Base-by-base conservation (phyloP, 148 eudicot genomes). In the Amaranthus hypochondriacus region DNA sequence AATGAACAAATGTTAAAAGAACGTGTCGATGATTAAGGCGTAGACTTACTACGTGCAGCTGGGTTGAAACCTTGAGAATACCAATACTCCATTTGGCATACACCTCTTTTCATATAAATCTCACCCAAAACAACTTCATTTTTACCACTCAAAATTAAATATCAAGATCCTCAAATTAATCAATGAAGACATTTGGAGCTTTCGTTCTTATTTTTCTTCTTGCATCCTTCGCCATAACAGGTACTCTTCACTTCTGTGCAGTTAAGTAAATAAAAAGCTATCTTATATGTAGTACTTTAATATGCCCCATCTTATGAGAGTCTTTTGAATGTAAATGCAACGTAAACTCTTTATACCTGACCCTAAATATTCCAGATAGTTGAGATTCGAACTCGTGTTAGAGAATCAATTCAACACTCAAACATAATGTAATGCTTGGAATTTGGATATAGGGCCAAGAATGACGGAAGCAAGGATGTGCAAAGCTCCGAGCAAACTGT, bases 121-220 rank as follows among this genome's bases (percentile, higher is more conserved):
- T 58, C 39, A 28, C 39, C 39, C 39, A 28, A 28, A 28, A 28
- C 39, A 0, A 28, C 39, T 28, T 28, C 39, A 28, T 28, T 28
- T 28, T 28, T 28, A 28, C 39, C 39, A 28, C 39, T 28, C 39
- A 0, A 28, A 28, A 28, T 28, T 28, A 28, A 28, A 28, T 28
- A 28, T 28, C 39, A 28, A 28, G 1, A 28, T 28, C 39, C 39
- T 62, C 7, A 3, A 39, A 62, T 13, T 7, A 62, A 8, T 44
- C 47, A 53, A 62, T 67, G 70, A 67, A 67, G 70, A 11, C 28
- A 9, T n/a, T 67, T 67, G 54, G 42, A 48, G 43, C 48, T 8
- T 49, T 69, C 42, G 9, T 28, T 11, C 58, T 69, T 69, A 10
- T 69, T 43, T 7, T 52, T 55, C 5, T 67, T 54, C 56, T 67